A percentile compares a stretch with the other conserved stretches of the same genome.
Evolutionary conservation across 179 eudicot genomes (phyloP).

Genomic region (Spergularia azorica): DNA sequence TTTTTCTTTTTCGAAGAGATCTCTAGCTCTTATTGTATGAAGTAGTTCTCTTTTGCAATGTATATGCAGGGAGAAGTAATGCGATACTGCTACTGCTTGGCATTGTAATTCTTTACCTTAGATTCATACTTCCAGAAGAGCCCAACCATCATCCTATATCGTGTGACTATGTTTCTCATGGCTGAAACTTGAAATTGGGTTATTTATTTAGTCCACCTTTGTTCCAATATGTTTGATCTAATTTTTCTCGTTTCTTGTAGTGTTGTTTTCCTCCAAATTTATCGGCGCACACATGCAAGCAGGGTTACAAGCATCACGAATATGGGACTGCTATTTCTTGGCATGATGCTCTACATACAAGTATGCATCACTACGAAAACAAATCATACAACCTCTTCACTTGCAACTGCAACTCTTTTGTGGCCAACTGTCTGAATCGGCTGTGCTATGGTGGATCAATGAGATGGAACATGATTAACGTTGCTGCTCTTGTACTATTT

Average conservation of each 20-base stretch:
- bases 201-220: too few species aligned
- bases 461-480: constrained; percentile 81
- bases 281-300: constrained; percentile 66
- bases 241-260: constrained; percentile 36
- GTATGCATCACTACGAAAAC: constrained; percentile 60
- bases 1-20: too few species aligned
- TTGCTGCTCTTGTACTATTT: constrained; percentile 58
- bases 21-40: too few species aligned
- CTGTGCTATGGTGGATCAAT: constrained; percentile 69
- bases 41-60: too few species aligned
- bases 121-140: neutral
- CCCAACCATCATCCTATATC: neutral
- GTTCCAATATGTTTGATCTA: neutral
- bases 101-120: neutral
- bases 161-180: neutral
- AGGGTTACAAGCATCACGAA: constrained; percentile 63
- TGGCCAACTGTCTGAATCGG: constrained; percentile 73
- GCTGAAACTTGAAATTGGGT: neutral
- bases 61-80: too few species aligned
- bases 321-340: constrained; percentile 70
- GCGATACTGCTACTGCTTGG: too few species aligned
- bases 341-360: constrained; percentile 72
- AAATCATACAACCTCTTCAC: constrained; percentile 87
- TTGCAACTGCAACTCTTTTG: constrained; percentile 90
- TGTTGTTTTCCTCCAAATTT: constrained; percentile 81